Evolutionary conservation across 257 asterid genomes (phyloP).

Genomic region (Primulina eburnea): DNA sequence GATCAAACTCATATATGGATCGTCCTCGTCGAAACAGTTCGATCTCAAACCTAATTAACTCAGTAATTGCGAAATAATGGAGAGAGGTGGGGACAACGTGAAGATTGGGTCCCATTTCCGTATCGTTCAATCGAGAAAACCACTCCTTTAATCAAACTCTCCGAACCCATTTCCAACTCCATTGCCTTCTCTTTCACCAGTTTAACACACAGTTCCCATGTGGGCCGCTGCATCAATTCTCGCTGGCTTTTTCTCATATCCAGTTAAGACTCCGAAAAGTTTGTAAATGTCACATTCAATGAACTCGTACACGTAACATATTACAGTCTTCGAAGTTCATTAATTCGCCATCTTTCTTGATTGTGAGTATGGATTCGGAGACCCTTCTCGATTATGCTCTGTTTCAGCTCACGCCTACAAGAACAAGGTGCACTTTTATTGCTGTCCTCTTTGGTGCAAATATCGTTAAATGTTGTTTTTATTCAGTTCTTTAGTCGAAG

Average conservation of each 20-base stretch:
- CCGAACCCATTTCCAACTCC: neutral
- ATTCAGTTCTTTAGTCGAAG: neutral
- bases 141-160: constrained; percentile 19
- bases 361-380: constrained; percentile 49
- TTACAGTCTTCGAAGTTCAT: constrained; percentile 20
- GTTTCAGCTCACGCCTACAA: constrained; percentile 81
- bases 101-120: constrained; percentile 26
- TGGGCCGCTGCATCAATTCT: constrained; percentile 61
- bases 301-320: constrained; percentile 24
- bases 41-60: neutral
- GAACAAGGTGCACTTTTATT: constrained; percentile 59
- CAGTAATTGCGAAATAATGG: constrained; percentile 11
- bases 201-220: constrained; percentile 47
- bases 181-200: constrained; percentile 28
- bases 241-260: constrained; percentile 67
- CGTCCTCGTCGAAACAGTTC: too few species aligned
- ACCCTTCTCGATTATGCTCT: constrained; percentile 73
- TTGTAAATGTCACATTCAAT: constrained; percentile 44
- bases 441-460: neutral
- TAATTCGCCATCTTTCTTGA: constrained; percentile 17
- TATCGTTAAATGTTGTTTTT: constrained; percentile 12
- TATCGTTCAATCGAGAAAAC: constrained; percentile 23
- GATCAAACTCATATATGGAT: neutral
- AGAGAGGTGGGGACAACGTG: constrained; percentile 28
- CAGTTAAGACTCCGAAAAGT: constrained; percentile 45